Evolutionary conservation across 2,329 filamentous ascomycete species (phyloP), one percentile per base, ranked within the genome.

Genomic region (Paecilomyces sp.): DNA sequence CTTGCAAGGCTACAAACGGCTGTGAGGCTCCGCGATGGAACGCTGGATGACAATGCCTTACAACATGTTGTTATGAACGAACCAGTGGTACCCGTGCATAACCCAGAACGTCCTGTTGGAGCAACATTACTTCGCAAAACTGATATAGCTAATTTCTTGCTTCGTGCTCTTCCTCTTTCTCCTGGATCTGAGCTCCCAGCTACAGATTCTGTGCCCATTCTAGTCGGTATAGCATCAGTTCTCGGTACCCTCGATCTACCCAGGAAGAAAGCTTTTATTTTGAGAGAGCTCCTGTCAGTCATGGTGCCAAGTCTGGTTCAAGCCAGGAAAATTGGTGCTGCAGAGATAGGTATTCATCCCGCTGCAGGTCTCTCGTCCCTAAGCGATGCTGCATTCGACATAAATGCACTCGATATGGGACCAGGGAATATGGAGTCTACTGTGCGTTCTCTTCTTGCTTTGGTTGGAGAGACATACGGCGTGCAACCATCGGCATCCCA

Each of bases 341-440:
- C 94, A n/a, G 94, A 97, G 70, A 90, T 94, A 68, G 94, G 93
- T 3, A 91, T 99, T 36, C 93, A 97, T 75, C 94, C 94, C 50
- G 93, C 93, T 18, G 91, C 93, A 9, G 92, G 91, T 0, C 79
- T 97, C 56, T 87, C 91, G 28, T 87, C 88, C 12, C 78, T 94
- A 31, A 88, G 86, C 60, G 73, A 77, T 64, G 78, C 83, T 11
- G 68, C 74, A 15, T 76, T 77, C 64, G 73, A 77, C 62, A 73
- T 78, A 25, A 77, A 77, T 63, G 73, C 74, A 54, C 68, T 78
- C 57, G 75, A 78, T 62, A 62, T 75, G 58, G 74, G 74, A 1
- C 68, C 72, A 8, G 74, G 73, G 2, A 74, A 77, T 52, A 77
- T 77, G 73, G 75, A 77, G 63, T 65, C 69, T 25, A 77, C 74